Evolutionary conservation across 2,329 filamentous ascomycete species (phyloP).

Genomic region (Myrmaecium sp.): DNA sequence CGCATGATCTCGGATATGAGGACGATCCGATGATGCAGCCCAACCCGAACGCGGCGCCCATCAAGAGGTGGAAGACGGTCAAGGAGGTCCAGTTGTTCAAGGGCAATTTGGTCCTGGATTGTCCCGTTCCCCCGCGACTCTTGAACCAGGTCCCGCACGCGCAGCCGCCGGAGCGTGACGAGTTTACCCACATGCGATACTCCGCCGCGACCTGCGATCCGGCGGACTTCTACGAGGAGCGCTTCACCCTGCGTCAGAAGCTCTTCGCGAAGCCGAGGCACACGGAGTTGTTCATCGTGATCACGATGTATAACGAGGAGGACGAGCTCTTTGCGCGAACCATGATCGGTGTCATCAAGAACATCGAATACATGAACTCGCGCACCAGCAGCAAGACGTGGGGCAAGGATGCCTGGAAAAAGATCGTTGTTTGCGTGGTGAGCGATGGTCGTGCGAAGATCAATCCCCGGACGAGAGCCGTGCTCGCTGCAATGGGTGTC

Average conservation of each 20-base stretch:
- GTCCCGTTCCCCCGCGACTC: constrained; percentile 77
- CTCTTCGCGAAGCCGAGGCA: constrained; percentile 85
- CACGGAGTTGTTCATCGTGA: constrained; percentile 87
- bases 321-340: constrained; percentile 90
- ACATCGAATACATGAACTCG: constrained; percentile 95
- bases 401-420: constrained; percentile 98
- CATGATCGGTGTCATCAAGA: constrained; percentile 95
- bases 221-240: constrained; percentile 67
- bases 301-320: constrained; percentile 99
- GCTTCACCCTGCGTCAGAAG: constrained; percentile 80
- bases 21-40: constrained; percentile 27
- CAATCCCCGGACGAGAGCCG: constrained; percentile 74
- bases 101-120: constrained; percentile 92
- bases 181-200: constrained; percentile 83
- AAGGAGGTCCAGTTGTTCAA: constrained; percentile 97
- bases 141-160: constrained; percentile 79
- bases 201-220: constrained; percentile 91
- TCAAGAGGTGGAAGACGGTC: constrained; percentile 93
- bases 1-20: constrained; percentile 10
- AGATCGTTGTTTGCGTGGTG: constrained; percentile 96
- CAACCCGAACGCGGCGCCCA: constrained; percentile 39
- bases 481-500: constrained; percentile 83
- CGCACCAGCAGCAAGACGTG: constrained; percentile 88
- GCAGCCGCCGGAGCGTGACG: constrained; percentile 59
- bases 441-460: constrained; percentile 96